phyloP scores from a whole-genome alignment of 768 basidiomycete genomes.

The Pleurotus eryngii region DNA sequence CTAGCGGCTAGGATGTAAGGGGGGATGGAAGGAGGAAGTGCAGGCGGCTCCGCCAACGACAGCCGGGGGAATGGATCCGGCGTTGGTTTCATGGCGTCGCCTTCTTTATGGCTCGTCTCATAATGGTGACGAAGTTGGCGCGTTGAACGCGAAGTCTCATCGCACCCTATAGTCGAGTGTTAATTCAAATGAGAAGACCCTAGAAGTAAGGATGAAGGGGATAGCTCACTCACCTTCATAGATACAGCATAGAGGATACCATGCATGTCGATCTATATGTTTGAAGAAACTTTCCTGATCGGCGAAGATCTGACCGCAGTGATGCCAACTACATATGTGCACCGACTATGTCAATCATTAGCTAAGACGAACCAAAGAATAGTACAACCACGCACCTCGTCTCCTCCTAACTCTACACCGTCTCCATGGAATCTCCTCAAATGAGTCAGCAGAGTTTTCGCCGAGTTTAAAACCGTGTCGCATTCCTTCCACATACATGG shows the following conservation, averaged over 20 bases:
- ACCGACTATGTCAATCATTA: constrained; percentile 23
- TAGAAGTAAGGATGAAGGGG: constrained; percentile 4
- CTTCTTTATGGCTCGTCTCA: constrained; percentile 32
- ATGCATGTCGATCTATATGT: constrained; percentile 56
- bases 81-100: constrained; percentile 30
- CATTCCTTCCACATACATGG: constrained; percentile 64
- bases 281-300: constrained; percentile 30
- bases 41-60: constrained; percentile 27
- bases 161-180: constrained; percentile 41
- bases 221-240: constrained; percentile 40
- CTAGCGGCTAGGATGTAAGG: constrained; percentile 46
- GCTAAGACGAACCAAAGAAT: background rate
- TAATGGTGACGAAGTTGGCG: constrained; percentile 51
- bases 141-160: constrained; percentile 42
- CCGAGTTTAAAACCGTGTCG: constrained; percentile 50
- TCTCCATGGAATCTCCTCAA: constrained; percentile 31
- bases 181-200: background rate
- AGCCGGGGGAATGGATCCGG: constrained; percentile 30
- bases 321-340: constrained; percentile 53
- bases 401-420: no score
- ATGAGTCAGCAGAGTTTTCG: constrained; percentile 47
- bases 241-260: constrained; percentile 39
- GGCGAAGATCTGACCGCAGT: constrained; percentile 45
- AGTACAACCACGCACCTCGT: no score
- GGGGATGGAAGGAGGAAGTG: constrained; percentile 42